Base-by-base conservation (phyloP, 106 monocot genomes). In the Dendrobium officinale region DNA sequence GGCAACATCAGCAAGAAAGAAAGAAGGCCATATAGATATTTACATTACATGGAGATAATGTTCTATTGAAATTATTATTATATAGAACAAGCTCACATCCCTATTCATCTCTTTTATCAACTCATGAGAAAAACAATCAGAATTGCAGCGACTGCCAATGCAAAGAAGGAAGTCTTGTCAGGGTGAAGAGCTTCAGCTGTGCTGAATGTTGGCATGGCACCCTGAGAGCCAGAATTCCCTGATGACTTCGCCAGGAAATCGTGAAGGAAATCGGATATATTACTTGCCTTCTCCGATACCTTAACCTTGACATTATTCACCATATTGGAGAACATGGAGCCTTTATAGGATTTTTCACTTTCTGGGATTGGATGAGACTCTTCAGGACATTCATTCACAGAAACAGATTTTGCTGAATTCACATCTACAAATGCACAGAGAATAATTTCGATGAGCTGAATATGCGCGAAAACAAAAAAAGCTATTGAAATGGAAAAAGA, bases 111-210 rank as follows among this genome's bases (percentile, higher is more conserved):
- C 88, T 81, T 77, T 87, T 81, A 37, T 37, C 37, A 37, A 37
- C 92, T 86, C 89, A 91, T 95, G 37, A 89, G 18, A 79, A 95
- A 67, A 80, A 95, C 78, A 0, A 93, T 79, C 27, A 95, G 22
- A 19, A 95, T 95, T 6, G 81, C 77, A 16, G 89, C 91, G 40
- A 95, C 42, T 5, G 87, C 89, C 51, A 95, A 27, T 2, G 84
- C 92, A 19, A 88, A 26, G 78, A 92, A 87, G 4, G 80, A 20
- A 37, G 22, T 2, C 81, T 4, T 18, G 1, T 68, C 81, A 17
- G 33, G 42, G 8, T 16, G 54, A 54, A 9, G 31, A 55, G 56
- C 78, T 3, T 75, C 77, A 1, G 29, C 33, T 7, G 58, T 41
- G 66, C 37, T 61, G 54, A 16, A 9, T 37, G 37, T 37, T 37